Percentiles rank a stretch among this genome's conserved stretches.
phyloP scores from a whole-genome alignment of 805 yeast genomes.

The Yamadazyma endophytica region DNA sequence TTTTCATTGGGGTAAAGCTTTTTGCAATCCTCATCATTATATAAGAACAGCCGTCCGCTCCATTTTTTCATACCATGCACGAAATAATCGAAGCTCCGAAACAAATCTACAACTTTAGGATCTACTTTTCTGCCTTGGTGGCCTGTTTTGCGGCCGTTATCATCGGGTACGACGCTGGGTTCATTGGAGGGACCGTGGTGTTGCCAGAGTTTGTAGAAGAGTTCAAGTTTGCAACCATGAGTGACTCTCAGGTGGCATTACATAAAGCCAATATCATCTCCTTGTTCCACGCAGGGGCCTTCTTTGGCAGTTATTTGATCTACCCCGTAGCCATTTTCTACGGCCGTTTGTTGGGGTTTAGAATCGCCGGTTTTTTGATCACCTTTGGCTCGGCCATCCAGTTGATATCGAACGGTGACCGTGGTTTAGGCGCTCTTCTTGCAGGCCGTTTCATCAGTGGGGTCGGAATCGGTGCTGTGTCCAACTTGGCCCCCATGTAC shows the following conservation, averaged over 20 bases:
- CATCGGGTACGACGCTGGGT: constrained; percentile 53
- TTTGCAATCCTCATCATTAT: no score
- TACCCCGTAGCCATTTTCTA: constrained; percentile 37
- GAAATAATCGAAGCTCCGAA: constrained; percentile 1
- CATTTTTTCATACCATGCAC: no score
- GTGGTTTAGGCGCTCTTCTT: constrained; percentile 31
- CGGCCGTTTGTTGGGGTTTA: constrained; percentile 37
- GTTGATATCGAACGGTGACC: constrained; percentile 22
- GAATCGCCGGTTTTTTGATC: constrained; percentile 33
- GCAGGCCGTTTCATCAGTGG: constrained; percentile 53
- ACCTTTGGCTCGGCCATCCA: constrained; percentile 40
- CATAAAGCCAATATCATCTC: constrained; percentile 42
- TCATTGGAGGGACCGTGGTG: constrained; percentile 49
- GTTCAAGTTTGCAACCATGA: constrained; percentile 35
- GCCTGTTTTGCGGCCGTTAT: constrained; percentile 46
- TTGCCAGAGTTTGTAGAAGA: constrained; percentile 38
- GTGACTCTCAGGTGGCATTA: constrained; percentile 17
- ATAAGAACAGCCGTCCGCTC: no score
- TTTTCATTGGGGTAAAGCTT: no score
- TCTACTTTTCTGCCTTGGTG: constrained; percentile 37
- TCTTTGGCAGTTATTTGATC: constrained; percentile 40
- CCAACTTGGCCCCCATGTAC: constrained; percentile 47
- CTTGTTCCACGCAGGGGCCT: constrained; percentile 48
- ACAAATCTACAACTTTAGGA: constrained; percentile 38
- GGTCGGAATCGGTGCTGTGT: constrained; percentile 48